These are phyloP conservation scores for Boletus mariae DNA, from an alignment of 1,284 basidiomycete species.

Conservation along the genomic window DNA sequence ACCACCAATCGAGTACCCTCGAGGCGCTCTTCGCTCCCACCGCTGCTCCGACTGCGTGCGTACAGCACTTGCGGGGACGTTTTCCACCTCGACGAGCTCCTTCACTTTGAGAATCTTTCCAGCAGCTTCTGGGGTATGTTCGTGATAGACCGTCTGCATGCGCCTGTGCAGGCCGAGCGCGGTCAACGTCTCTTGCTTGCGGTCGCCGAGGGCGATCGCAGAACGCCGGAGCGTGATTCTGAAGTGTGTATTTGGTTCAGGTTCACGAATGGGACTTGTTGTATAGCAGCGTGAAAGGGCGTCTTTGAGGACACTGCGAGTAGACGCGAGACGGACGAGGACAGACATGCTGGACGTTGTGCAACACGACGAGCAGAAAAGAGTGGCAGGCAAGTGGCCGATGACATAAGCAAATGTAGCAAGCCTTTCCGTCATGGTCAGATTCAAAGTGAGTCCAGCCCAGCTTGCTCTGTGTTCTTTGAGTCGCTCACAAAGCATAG, in stretches of 20 bases:
- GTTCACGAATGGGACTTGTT: neutral
- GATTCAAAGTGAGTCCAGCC: conserved; percentile 25
- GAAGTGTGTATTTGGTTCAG: conserved; percentile 61
- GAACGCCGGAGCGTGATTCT: conserved; percentile 83
- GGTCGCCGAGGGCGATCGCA: conserved; percentile 72
- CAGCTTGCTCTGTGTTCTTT: no score
- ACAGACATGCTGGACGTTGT: no score
- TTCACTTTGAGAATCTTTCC: conserved; percentile 82
- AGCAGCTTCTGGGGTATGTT: conserved; percentile 67
- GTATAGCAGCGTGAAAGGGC: no score
- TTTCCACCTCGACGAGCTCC: conserved; percentile 84
- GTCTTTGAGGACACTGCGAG: no score
- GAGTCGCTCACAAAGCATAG: no score
- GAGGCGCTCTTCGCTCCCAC: conserved; percentile 55
- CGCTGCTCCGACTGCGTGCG: conserved; percentile 63
- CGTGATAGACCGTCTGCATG: conserved; percentile 79
- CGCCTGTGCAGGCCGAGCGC: conserved; percentile 77
- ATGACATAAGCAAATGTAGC: conserved; percentile 18
- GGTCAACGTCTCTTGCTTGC: conserved; percentile 68
- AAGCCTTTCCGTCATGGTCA: conserved; percentile 14
- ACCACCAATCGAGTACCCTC: conserved; percentile 59
- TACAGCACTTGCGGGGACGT: conserved; percentile 64
- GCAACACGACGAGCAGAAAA: neutral
- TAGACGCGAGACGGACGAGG: no score
- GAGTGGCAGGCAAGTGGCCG: neutral